Evolutionary conservation across 1,284 basidiomycete species (phyloP).

Genomic region (Serendipita sp.): DNA sequence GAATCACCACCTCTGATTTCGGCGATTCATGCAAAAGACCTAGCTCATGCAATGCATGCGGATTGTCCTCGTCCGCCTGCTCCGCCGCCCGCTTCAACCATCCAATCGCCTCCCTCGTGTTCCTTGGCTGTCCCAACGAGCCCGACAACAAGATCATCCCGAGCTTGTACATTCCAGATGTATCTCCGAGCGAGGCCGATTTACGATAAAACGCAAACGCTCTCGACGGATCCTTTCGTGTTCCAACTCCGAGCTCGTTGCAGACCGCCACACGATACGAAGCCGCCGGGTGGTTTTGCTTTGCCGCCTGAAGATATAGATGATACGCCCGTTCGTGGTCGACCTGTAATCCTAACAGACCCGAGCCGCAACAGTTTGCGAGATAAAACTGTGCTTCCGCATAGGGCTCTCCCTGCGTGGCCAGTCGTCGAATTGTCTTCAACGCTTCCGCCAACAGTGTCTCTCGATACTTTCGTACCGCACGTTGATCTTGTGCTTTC

Average conservation of each 20-base stretch:
- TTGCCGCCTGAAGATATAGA: conserved; percentile 93
- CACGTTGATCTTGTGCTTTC: conserved; percentile 59
- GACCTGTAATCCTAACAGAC: conserved; percentile 83
- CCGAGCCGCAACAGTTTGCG: conserved; percentile 94
- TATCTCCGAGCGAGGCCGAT: conserved; percentile 89
- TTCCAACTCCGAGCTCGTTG: conserved; percentile 99
- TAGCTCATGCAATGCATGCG: conserved; percentile 95
- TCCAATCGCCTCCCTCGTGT: conserved; percentile 80
- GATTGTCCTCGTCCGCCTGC: conserved; percentile 97
- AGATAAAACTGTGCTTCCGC: conserved; percentile 99
- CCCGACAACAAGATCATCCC: conserved; percentile 91
- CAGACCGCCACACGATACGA: conserved; percentile 97
- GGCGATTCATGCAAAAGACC: conserved; percentile 78
- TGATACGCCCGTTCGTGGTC: conserved; percentile 98
- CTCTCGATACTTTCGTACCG: conserved; percentile 82
- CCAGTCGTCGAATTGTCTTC: conserved; percentile 83
- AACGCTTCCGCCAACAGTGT: conserved; percentile 76
- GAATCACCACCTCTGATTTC: conserved; percentile 46
- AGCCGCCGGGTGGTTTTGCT: conserved; percentile 90
- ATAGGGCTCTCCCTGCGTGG: conserved; percentile 79
- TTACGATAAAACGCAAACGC: conserved; percentile 96
- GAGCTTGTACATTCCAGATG: conserved; percentile 98
- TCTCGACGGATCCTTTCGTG: conserved; percentile 71
- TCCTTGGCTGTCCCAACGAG: conserved; percentile 68
- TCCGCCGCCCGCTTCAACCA: conserved; percentile 93